Evolutionary conservation across 169 alveolate species (phyloP), one percentile per base, ranked within the genome.

Genomic region (Cryptosporidium sp.): DNA sequence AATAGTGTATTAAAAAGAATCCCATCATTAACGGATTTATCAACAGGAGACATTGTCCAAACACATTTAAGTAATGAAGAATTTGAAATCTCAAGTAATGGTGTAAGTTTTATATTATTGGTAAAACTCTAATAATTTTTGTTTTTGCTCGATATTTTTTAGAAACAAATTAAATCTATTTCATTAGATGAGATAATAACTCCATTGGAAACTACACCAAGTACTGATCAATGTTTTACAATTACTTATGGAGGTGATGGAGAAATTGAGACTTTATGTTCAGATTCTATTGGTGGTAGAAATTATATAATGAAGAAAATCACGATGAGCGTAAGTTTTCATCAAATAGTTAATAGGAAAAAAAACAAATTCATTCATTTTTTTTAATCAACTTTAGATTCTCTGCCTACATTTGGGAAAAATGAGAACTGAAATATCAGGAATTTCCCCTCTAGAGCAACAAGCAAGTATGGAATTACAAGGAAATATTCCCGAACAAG

Each of bases 221-320:
- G 50, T 5, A 80, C 89, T 3, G 89, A 80, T 48, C 89, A 80
- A 23, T 80, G 89, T 37, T 80, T 80, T 65, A 80, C 80, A 43
- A 59, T 80, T 12, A 43, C 75, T 18, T 62, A 61, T 48, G 75
- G 75, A 37, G 12, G 33, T 16, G 33, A 80, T 9, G 74, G 68
- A 3, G 75, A 80, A 12, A 59, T 59, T 21, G 73, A 62, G 35
- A 80, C 89, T 37, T 65, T 80, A 12, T 80, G 89, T 29, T 59
- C 80, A 23, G 89, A 80, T 80, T 43, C 89, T 12, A 69, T 61
- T 21, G 89, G 89, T 29, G 89, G 69, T 12, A 80, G 89, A 45
- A 80, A 80, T 16, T 80, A 80, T 80, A 80, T 80, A n/a, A 80
- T 80, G 89, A 80, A 80, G 62, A 80, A 80, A 29, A 80, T 80